A percentile compares a stretch with the other conserved stretches of the same genome.
phyloP scores from a whole-genome alignment of 2,329 filamentous ascomycete species.

The Ampelomyces quisqualis region DNA sequence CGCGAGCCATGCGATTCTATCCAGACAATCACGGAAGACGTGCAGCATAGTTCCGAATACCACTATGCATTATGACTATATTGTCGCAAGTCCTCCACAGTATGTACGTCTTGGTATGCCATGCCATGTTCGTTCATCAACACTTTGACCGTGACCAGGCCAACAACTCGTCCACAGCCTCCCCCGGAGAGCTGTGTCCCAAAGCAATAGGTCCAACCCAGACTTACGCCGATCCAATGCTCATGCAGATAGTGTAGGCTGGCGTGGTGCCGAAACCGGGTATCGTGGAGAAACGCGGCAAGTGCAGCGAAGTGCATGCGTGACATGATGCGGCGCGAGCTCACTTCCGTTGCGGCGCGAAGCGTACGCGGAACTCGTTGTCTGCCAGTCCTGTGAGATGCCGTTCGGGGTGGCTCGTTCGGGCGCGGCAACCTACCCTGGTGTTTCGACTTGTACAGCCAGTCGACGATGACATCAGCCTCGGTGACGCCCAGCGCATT shows the following conservation, averaged over 20 bases:
- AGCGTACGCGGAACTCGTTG: conserved; percentile 51
- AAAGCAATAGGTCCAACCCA: too few relatives aligned
- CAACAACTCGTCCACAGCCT: conserved; percentile 1
- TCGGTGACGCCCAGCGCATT: conserved; percentile 77
- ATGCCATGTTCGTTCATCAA: not conserved
- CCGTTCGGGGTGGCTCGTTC: too few relatives aligned
- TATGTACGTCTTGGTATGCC: not conserved
- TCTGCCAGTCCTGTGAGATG: conserved; percentile 36
- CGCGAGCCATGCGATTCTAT: too few relatives aligned
- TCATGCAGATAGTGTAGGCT: conserved; percentile 25
- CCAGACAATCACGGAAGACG: not conserved
- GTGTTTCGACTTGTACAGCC: conserved; percentile 69
- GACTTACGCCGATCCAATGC: conserved; percentile 41
- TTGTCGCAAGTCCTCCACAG: not conserved
- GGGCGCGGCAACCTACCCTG: conserved; percentile 50
- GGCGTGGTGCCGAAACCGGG: conserved; percentile 29
- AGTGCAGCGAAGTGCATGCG: conserved; percentile 25
- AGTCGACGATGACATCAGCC: conserved; percentile 78
- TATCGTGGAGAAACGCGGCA: conserved; percentile 39
- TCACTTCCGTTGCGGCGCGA: conserved; percentile 43
- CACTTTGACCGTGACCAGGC: conserved; percentile 2
- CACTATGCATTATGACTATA: not conserved
- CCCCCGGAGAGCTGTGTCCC: not conserved
- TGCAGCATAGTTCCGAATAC: not conserved
- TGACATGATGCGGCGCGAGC: conserved; percentile 7